Percentiles rank a stretch among this genome's conserved stretches.
These are phyloP conservation scores for Gynochthodes officinalis DNA, from an alignment of 257 asterid genomes.

Conservation along the genomic window DNA sequence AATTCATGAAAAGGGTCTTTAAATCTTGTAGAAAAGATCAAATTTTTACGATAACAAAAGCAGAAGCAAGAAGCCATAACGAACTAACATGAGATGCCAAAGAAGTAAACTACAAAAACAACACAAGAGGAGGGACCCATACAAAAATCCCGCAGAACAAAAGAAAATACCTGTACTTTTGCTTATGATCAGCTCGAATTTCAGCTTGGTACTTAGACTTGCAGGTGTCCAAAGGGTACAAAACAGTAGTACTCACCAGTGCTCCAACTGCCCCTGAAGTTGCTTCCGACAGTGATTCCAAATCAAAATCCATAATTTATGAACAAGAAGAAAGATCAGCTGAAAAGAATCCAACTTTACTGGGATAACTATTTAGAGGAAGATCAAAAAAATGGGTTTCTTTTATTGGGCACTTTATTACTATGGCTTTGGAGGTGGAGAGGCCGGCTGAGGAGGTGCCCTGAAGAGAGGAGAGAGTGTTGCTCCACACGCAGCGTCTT, in stretches of 20 bases:
- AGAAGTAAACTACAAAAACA: not conserved
- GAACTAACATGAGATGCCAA: not conserved
- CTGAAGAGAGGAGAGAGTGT: not conserved
- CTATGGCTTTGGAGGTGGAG: too few relatives aligned
- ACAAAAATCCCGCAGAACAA: not conserved
- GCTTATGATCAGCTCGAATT: constrained; percentile 60
- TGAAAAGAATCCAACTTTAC: constrained; percentile 1
- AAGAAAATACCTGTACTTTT: constrained; percentile 61
- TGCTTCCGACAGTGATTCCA: constrained; percentile 88
- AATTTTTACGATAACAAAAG: not conserved
- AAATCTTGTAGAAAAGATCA: not conserved
- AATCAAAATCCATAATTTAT: constrained; percentile 27
- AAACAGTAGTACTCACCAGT: constrained; percentile 76
- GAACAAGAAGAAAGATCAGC: not conserved
- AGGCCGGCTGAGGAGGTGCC: too few relatives aligned
- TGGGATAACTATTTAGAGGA: not conserved
- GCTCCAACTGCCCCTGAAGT: constrained; percentile 91
- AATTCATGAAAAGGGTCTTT: constrained; percentile 1
- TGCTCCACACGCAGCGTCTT: not conserved
- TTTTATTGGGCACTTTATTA: too few relatives aligned
- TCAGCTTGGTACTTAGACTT: constrained; percentile 96
- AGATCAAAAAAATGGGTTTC: too few relatives aligned
- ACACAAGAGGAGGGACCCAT: not conserved
- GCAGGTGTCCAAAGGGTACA: constrained; percentile 93
- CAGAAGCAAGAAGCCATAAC: not conserved